Percentiles rank a stretch among this genome's conserved stretches.
Conservation (phyloP, 148 eudicot species). For the Heliosperma pusillum region DNA sequence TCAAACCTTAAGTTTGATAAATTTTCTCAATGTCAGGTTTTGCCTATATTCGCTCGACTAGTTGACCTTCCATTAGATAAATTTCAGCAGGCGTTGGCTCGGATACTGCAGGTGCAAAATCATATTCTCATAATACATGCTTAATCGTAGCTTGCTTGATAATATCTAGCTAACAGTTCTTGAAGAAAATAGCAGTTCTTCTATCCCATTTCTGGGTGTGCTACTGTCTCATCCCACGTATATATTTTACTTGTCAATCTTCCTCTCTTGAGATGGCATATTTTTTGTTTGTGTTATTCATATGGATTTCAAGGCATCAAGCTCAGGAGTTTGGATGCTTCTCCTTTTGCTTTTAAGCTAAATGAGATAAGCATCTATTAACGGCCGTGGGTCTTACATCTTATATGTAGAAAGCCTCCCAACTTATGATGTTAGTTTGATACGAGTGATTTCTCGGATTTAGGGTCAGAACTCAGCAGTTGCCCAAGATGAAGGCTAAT, state of each 20-base stretch:
- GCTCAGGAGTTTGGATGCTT: not conserved
- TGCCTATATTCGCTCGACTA: slow-evolving; percentile 91
- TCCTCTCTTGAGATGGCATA: not conserved
- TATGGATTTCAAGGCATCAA: not conserved
- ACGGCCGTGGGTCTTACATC: not conserved
- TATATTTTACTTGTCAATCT: not conserved
- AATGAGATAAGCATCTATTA: not conserved
- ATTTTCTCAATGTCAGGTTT: slow-evolving; percentile 50
- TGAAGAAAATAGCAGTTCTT: not conserved
- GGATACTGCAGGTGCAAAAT: slow-evolving; percentile 70
- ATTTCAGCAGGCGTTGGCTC: slow-evolving; percentile 90
- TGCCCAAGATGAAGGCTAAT: not conserved
- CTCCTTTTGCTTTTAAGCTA: not conserved
- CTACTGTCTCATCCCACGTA: not conserved
- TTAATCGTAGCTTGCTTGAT: not conserved
- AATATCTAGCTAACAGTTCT: not conserved
- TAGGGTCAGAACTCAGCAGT: not conserved
- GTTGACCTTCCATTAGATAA: slow-evolving; percentile 81
- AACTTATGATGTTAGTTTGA: not conserved
- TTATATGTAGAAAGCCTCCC: not conserved
- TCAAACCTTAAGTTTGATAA: slow-evolving; percentile 14
- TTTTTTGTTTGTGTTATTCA: not conserved
- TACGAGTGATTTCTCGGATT: not conserved
- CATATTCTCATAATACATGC: not conserved
- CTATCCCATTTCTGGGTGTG: not conserved